A percentile compares a stretch with the other conserved stretches of the same genome.
These are phyloP conservation scores for Erythrobasidium yunnanense DNA, from an alignment of 768 basidiomycete genomes.

Conservation along the genomic window DNA sequence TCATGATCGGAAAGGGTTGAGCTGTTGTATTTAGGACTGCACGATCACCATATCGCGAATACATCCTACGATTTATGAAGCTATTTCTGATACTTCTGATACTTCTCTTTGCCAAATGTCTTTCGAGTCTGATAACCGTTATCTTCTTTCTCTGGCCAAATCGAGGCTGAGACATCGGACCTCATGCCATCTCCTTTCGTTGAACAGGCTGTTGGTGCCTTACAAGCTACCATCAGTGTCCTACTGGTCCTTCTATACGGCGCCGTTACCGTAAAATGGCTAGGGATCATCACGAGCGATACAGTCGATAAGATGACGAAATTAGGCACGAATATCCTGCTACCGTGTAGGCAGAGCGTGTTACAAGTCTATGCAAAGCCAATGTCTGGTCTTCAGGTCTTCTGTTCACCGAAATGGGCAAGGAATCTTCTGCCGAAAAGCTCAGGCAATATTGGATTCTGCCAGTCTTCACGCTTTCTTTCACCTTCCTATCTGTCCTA, in stretches of 20 bases:
- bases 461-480: not conserved
- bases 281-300: not conserved
- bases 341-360: not conserved
- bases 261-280: not conserved
- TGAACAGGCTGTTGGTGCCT: not conserved
- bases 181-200: not conserved
- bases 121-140: too few relatives aligned
- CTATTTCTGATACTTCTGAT: too few relatives aligned
- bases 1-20: too few relatives aligned
- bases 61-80: too few relatives aligned
- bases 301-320: conserved; percentile 15
- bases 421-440: conserved; percentile 8
- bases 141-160: not conserved
- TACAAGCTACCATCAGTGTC: conserved; percentile 15
- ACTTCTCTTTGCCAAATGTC: too few relatives aligned
- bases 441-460: conserved; percentile 10
- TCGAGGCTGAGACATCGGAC: not conserved
- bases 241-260: conserved; percentile 24
- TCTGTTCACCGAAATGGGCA: conserved; percentile 27
- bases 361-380: not conserved
- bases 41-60: too few relatives aligned
- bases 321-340: conserved; percentile 15
- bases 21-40: too few relatives aligned
- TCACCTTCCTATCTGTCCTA: conserved; percentile 5
- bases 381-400: not conserved